phyloP scores from a whole-genome alignment of 768 basidiomycete species.

The Boletus subcaerulescens region DNA sequence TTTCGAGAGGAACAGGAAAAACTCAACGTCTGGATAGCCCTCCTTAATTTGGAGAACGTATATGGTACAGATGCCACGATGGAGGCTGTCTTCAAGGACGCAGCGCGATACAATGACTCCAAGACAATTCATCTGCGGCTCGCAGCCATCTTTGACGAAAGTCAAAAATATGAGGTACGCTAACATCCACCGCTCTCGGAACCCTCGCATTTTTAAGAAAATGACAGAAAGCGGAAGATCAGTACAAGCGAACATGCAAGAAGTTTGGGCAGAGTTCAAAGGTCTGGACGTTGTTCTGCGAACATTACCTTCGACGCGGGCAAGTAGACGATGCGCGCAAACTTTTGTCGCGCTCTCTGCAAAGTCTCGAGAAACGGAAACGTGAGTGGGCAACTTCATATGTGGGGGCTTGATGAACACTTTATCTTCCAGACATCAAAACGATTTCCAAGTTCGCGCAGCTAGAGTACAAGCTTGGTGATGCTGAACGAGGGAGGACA shows the following conservation, averaged over 20 bases:
- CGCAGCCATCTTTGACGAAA: constrained; percentile 80
- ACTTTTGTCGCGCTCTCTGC: constrained; percentile 81
- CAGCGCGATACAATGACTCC: constrained; percentile 85
- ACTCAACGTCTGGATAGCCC: constrained; percentile 95
- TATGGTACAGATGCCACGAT: constrained; percentile 84
- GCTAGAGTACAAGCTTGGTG: constrained; percentile 91
- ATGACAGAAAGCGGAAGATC: constrained; percentile 85
- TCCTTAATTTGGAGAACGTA: constrained; percentile 90
- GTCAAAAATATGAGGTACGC: constrained; percentile 73
- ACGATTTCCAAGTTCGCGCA: constrained; percentile 94
- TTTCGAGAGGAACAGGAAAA: constrained; percentile 97
- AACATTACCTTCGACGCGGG: constrained; percentile 73
- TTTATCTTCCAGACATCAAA: constrained; percentile 68
- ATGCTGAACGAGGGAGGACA: constrained; percentile 92
- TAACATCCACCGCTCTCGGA: constrained; percentile 9
- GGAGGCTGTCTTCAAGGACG: constrained; percentile 86
- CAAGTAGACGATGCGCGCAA: constrained; percentile 78
- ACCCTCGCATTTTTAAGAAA: background rate
- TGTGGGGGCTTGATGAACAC: background rate
- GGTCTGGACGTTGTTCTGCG: constrained; percentile 87
- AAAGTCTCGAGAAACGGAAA: constrained; percentile 90
- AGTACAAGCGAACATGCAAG: constrained; percentile 83
- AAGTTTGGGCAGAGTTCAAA: constrained; percentile 94
- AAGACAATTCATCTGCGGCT: constrained; percentile 86
- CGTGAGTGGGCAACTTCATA: constrained; percentile 53